A percentile compares a stretch with the other conserved stretches of the same genome.
These are phyloP conservation scores for Fusarium praegraminearum DNA, from an alignment of 2,329 filamentous ascomycete species.

Conservation along the genomic window DNA sequence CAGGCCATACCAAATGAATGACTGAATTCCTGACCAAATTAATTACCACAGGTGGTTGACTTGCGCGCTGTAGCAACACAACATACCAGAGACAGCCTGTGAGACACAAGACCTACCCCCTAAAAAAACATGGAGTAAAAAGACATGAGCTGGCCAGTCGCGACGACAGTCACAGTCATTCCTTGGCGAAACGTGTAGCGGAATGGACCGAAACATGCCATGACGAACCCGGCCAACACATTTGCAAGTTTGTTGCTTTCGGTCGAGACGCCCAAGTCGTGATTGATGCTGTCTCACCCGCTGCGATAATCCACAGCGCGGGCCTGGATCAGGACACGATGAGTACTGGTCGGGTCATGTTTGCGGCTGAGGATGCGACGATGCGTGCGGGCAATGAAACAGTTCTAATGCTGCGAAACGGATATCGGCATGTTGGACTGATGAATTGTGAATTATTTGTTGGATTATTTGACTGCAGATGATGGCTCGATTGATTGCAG, in stretches of 20 bases:
- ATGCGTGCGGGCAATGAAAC: neutral
- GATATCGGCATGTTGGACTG: neutral
- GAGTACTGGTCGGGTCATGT: neutral
- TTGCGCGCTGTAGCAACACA: neutral
- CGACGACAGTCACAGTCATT: neutral
- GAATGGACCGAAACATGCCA: slow-evolving; percentile 1
- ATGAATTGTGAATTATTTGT: neutral
- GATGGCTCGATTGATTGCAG: neutral
- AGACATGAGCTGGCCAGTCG: neutral
- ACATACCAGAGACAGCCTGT: neutral
- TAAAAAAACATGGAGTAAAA: neutral
- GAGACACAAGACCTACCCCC: neutral
- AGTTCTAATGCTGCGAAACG: neutral
- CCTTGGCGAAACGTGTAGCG: neutral
- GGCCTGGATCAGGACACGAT: neutral
- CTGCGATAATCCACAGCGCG: neutral
- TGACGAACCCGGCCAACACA: neutral
- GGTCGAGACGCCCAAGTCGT: neutral
- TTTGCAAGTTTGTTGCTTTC: neutral
- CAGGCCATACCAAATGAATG: too few species aligned
- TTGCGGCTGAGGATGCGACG: neutral
- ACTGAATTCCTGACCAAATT: neutral
- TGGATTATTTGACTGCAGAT: neutral
- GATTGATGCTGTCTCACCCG: slow-evolving; percentile 4
- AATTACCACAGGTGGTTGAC: neutral